A percentile compares a stretch with the other conserved stretches of the same genome.
phyloP scores from a whole-genome alignment of 192 early-diverging fungal genomes.

The Coemansia nantahalensis region DNA sequence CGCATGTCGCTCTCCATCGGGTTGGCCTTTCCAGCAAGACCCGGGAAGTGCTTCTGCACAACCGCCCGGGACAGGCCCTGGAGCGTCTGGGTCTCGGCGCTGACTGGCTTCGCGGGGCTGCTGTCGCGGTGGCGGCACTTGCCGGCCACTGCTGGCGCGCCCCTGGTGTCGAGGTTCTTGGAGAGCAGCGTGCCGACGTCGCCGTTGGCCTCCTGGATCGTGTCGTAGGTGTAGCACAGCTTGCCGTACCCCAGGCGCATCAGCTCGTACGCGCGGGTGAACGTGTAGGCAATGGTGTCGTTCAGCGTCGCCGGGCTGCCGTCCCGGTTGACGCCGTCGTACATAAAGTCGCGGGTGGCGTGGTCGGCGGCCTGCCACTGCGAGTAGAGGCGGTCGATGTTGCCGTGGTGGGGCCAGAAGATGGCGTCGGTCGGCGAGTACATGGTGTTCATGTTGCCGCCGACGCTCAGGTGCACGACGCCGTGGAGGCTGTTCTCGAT shows the following conservation, averaged over 20 bases:
- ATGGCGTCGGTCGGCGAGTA: constrained; percentile 57
- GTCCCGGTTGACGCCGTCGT: constrained; percentile 23
- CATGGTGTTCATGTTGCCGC: constrained; percentile 54
- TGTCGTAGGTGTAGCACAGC: constrained; percentile 53
- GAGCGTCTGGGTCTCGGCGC: no score
- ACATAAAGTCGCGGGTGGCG: constrained; percentile 37
- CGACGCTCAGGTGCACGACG: constrained; percentile 38
- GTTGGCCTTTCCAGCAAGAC: constrained; percentile 23
- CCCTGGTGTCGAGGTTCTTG: background rate
- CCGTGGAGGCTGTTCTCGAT: constrained; percentile 53
- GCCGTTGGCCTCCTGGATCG: constrained; percentile 32
- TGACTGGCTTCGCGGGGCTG: no score
- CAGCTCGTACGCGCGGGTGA: constrained; percentile 23
- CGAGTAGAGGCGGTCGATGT: constrained; percentile 56
- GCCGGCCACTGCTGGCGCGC: no score
- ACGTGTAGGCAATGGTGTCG: constrained; percentile 16
- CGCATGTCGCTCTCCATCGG: constrained; percentile 35
- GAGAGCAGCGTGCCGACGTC: constrained; percentile 3
- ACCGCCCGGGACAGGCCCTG: no score
- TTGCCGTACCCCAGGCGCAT: constrained; percentile 45
- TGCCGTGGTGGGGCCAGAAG: constrained; percentile 64
- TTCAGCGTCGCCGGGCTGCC: constrained; percentile 6
- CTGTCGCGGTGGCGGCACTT: constrained; percentile 13
- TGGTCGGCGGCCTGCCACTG: constrained; percentile 54
- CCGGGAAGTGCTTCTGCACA: constrained; percentile 39